Conservation (phyloP, 2,329 filamentous ascomycete genomes). For the Claviceps africana region DNA sequence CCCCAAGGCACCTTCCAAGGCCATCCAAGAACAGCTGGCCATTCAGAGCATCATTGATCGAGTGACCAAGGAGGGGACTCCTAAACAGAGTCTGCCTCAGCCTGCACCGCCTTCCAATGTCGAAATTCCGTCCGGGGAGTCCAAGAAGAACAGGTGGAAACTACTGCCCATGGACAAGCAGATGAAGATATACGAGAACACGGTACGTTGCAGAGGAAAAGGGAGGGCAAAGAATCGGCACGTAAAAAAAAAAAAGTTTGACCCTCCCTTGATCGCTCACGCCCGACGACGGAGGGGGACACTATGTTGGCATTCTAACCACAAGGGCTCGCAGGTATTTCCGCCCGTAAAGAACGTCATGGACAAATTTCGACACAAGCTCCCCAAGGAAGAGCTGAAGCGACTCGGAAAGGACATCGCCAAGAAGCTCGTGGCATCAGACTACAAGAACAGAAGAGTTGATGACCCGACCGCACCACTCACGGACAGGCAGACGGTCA, state of each 20-base stretch:
- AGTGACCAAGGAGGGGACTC: constrained; percentile 54
- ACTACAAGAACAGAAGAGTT: constrained; percentile 83
- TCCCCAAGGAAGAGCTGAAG: constrained; percentile 65
- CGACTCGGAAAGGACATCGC: constrained; percentile 52
- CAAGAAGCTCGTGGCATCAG: constrained; percentile 81
- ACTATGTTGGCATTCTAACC: not conserved
- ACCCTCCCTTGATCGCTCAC: too few relatives aligned
- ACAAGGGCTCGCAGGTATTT: constrained; percentile 44
- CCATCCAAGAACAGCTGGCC: constrained; percentile 50
- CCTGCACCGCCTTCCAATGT: constrained; percentile 44
- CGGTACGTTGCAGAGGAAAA: constrained; percentile 43
- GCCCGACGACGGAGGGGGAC: too few relatives aligned
- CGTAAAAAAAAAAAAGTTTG: too few relatives aligned
- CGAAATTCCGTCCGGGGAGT: constrained; percentile 40
- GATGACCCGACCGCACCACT: constrained; percentile 60
- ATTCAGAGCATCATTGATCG: constrained; percentile 77
- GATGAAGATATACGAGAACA: constrained; percentile 90
- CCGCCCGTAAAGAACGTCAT: constrained; percentile 75
- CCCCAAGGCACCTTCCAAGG: constrained; percentile 51
- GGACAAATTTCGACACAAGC: constrained; percentile 74
- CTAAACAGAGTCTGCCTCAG: constrained; percentile 40
- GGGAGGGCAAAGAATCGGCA: too few relatives aligned
- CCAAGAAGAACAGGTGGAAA: constrained; percentile 58
- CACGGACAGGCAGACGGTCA: constrained; percentile 62
- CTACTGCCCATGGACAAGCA: constrained; percentile 65